Evolutionary conservation across 345 rosid genomes (phyloP), one percentile per base, ranked within the genome.

Genomic region (Dimocarpus longan): DNA sequence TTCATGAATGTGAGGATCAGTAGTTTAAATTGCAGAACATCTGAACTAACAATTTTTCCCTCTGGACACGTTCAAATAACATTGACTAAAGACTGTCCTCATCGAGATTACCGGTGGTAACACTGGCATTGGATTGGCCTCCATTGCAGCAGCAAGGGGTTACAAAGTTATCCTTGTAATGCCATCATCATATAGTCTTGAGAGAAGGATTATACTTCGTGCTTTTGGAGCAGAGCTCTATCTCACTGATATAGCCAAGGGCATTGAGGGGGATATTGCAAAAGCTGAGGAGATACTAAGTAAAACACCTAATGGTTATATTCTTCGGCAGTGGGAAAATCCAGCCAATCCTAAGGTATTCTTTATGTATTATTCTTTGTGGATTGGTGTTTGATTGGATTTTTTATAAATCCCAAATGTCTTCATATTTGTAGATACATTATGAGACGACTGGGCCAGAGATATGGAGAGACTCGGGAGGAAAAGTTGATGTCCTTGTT

Each of bases 101-200:
- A 77, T 89, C 24, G 97, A 91, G 83, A 69, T 77, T 2, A 91
- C 97, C 2, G 75, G 93, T 70, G 97, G 98, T 22, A 91, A 93
- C 83, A 90, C 95, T 0, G 98, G 97, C 78, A 94, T 93, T 44
- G 97, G 92, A 67, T 54, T 94, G 79, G 97, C 97, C 4, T 85
- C 76, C 66, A 78, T 93, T 24, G 94, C 91, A 4, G 96, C 97
- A 52, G 79, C 84, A 10, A 90, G 77, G 81, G 93, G 94, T 62
- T 93, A 91, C 85, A 90, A 83, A 84, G 83, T 90, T 68, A 86
- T 90, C n/a, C 70, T 91, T 12, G 66, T 73, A 10, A 88, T 95
- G 97, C 94, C 98, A 5, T 80, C 86, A n/a, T 43, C 82, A 2
- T 24, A 39, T 82, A 92, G 92, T 79, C 22, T 87, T 5, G 95